Base-by-base conservation (phyloP, 768 basidiomycete species). In the Obba rivulosa region DNA sequence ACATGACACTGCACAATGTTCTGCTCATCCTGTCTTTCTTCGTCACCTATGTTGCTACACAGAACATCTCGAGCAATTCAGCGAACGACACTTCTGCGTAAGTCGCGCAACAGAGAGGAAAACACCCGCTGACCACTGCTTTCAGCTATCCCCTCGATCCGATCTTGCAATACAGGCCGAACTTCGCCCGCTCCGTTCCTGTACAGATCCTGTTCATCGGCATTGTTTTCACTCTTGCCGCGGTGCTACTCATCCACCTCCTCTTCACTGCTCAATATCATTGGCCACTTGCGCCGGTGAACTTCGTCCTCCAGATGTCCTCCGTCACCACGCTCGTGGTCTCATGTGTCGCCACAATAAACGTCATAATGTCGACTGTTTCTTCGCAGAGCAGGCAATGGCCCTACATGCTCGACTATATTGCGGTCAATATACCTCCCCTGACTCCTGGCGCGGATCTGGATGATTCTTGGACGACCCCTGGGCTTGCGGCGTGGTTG, bases 331-430 rank as follows among this genome's bases (percentile, higher is more conserved):
- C 87, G 3, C 81, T 95, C 18, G 77, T 96, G 49, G 76, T 86
- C 31, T 86, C 85, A 14, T 75, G 87, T 46, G 76, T 83, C 41
- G 87, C 89, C 8, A 90, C 87, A 1, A 72, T 94, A 41, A 79
- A 82, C 60, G 78, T 92, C 55, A 76, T 95, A 17, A 72, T 95
- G 5, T 69, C 76, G 2, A 69, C 77, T 0, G 70, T 83, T 1
- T 65, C 77, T 3, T 57, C 69, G 2, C 80, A 87, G 60, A 90
- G 87, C 57, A 73, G 78, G 54, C 69, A 71, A 36, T 96, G 92
- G 92, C 94, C 96, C 0, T 99, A 92, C 66, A 95, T 96, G 89
- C 80, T 97, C 35, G 86, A 85, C 58, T 99, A 96, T 60, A 76
- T 97, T 46, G 83, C 90, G 7, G 80, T 94, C 34, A 75, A 81